Percentiles rank a stretch among this genome's conserved stretches.
phyloP scores from a whole-genome alignment of 2,329 filamentous ascomycete species.

The Pseudocercospora crystallina region DNA sequence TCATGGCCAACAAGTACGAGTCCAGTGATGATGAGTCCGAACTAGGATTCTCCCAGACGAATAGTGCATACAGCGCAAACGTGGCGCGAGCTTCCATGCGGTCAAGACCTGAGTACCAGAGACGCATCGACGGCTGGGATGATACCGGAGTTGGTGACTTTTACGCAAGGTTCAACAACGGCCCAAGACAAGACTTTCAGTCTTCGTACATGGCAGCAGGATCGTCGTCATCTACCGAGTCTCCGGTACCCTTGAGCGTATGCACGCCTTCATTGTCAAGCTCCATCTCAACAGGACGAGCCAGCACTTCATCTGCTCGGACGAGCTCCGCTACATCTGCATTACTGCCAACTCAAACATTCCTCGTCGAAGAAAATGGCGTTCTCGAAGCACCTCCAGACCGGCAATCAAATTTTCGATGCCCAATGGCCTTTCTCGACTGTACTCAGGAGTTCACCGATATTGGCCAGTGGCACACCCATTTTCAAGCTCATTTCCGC shows the following conservation, averaged over 20 bases:
- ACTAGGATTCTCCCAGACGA: no score
- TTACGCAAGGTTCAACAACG: background rate
- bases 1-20: no score
- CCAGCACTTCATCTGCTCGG: background rate
- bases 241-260: background rate
- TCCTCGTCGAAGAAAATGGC: conserved; percentile 5
- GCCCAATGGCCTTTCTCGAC: conserved; percentile 22
- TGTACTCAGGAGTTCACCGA: conserved; percentile 14
- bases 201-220: conserved; percentile 5
- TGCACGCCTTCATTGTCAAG: conserved; percentile 11
- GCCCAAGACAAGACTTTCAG: background rate
- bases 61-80: no score
- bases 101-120: background rate
- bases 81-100: no score
- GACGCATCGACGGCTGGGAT: conserved; percentile 1
- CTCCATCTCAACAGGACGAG: background rate
- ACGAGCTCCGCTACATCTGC: background rate
- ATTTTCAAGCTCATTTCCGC: conserved; percentile 20
- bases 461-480: conserved; percentile 16
- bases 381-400: background rate
- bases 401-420: conserved; percentile 9
- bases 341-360: background rate
- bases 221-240: background rate
- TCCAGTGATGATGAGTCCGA: no score
- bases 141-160: conserved; percentile 1